Evolutionary conservation across 192 early-diverging fungal species (phyloP).

Genomic region (Backusella macrospora): DNA sequence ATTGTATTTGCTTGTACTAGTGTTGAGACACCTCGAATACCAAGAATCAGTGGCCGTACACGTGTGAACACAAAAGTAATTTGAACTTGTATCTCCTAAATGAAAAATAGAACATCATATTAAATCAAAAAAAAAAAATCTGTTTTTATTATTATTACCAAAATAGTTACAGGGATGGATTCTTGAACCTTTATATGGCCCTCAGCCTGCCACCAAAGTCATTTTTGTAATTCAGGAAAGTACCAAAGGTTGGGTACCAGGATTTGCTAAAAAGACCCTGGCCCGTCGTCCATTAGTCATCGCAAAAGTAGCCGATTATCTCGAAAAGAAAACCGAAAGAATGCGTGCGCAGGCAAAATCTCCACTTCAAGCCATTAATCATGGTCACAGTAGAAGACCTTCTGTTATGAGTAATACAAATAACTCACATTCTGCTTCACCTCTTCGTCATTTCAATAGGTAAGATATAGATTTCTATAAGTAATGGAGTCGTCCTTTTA

Average conservation of each 20-base stretch:
- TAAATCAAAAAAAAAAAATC: background rate
- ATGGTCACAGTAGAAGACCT: slow-evolving; percentile 38
- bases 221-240: slow-evolving; percentile 59
- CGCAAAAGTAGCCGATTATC: slow-evolving; percentile 51
- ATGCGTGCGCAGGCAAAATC: slow-evolving; percentile 36
- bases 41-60: slow-evolving; percentile 50
- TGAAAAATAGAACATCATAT: slow-evolving; percentile 16
- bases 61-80: slow-evolving; percentile 47
- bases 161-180: slow-evolving; percentile 59
- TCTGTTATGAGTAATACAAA: slow-evolving; percentile 31
- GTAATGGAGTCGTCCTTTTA: background rate
- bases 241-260: slow-evolving; percentile 57
- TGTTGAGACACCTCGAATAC: slow-evolving; percentile 55
- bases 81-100: background rate
- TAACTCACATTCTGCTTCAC: background rate
- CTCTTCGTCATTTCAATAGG: slow-evolving; percentile 15
- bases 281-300: slow-evolving; percentile 54
- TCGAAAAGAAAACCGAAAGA: slow-evolving; percentile 50
- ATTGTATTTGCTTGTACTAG: slow-evolving; percentile 59
- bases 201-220: slow-evolving; percentile 50
- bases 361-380: slow-evolving; percentile 32
- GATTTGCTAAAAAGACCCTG: slow-evolving; percentile 57
- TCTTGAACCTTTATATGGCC: slow-evolving; percentile 51
- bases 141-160: background rate
- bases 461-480: background rate